Evolutionary conservation across 352 stramenopile species (phyloP).

Genomic region (Pythium chondricola): DNA sequence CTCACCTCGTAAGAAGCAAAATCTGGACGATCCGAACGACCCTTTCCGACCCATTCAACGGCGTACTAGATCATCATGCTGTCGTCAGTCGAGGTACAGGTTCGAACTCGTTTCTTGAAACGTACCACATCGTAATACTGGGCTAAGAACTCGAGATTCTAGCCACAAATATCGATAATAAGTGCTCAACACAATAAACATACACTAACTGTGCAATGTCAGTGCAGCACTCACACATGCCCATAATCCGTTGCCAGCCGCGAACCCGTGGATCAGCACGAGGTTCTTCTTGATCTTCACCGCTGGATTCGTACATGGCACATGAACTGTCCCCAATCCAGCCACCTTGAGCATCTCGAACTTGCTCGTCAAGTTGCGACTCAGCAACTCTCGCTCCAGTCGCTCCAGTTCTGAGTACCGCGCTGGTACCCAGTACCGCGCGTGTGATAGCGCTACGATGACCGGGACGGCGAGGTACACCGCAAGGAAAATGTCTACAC

Average conservation of each 20-base stretch:
- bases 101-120: no score
- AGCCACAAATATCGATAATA: not conserved
- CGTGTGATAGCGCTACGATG: conserved; percentile 28
- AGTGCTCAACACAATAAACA: not conserved
- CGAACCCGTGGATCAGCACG: conserved; percentile 61
- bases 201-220: conserved; percentile 1
- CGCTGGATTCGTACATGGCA: conserved; percentile 36
- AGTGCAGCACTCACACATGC: conserved; percentile 38
- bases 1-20: conserved; percentile 53
- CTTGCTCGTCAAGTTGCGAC: conserved; percentile 28
- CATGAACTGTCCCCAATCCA: conserved; percentile 50
- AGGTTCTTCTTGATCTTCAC: conserved; percentile 26
- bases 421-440: conserved; percentile 41
- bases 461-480: conserved; percentile 30
- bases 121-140: conserved; percentile 56
- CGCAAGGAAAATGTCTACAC: conserved; percentile 23
- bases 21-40: conserved; percentile 49
- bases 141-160: conserved; percentile 61
- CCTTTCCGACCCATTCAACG: conserved; percentile 63
- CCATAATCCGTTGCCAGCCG: conserved; percentile 61
- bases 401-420: conserved; percentile 39
- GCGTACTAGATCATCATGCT: conserved; percentile 65
- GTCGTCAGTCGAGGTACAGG: no score
- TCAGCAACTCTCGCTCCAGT: conserved; percentile 40
- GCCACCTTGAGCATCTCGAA: conserved; percentile 51